Evolutionary conservation across 441 rosid genomes (phyloP), one percentile per base, ranked within the genome.

Genomic region (Hura crepitans): DNA sequence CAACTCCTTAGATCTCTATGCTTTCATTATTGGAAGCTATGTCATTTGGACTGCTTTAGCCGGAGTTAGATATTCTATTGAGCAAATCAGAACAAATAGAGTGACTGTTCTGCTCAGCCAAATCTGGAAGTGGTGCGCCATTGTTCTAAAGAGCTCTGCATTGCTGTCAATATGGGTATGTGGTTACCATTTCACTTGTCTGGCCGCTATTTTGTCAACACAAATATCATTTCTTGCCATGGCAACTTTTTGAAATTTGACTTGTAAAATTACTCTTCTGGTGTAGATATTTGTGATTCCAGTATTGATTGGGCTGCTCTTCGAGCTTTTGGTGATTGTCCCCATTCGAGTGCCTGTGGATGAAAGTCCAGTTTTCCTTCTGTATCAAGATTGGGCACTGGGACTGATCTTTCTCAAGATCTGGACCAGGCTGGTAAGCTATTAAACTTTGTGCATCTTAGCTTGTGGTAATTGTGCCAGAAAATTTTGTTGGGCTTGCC

Each of bases 281-380:
- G n/a, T 68, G 17, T 56, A 95, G 98, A 83, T 92, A 60, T 86
- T 92, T 76, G 85, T 90, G 74, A 92, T 95, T 78, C 98, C 98
- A 10, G 96, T 95, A 9, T 83, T 95, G 72, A 90, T 92, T 50
- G 98, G 98, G 14, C 89, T 92, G 73, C 90, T 92, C 58, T 87
- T 95, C 78, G 99, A 95, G 86, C 96, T 95, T 65, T 68, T 94
- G 87, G 97, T 94, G 72, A 92, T 94, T 83, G 99, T 92, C 64
- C 99, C 99, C 5, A 86, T 95, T 96, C 83, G 99, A 70, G 99
- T 94, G 64, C 99, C 96, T n/a, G 96, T 90, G 68, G 97, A 95
- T 69, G 99, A 95, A 82, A 95, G 97, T 75, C 99, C 97, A 7
- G 97, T 95, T 73, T 95, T 95, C 81, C 96, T 95, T 72, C 79